Evolutionary conservation across 257 asterid species (phyloP).

Genomic region (Primulina eburnea): DNA sequence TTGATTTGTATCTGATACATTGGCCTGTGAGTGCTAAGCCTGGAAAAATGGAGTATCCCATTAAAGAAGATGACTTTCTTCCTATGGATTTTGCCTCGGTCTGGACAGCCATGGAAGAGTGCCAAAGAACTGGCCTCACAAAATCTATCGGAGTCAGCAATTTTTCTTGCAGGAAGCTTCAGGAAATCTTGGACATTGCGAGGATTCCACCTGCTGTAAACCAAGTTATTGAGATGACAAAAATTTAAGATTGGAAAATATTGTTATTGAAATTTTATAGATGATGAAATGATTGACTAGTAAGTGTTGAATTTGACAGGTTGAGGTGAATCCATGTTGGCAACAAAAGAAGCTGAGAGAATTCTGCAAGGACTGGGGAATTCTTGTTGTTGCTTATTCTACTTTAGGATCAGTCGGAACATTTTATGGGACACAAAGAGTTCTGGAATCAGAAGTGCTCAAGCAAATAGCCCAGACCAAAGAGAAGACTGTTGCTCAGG

Average conservation of each 20-base stretch:
- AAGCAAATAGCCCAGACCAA: conserved; percentile 45
- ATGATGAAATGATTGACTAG: not conserved
- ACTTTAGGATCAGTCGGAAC: conserved; percentile 54
- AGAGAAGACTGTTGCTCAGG: conserved; percentile 65
- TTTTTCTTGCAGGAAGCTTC: conserved; percentile 39
- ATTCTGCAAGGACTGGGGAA: conserved; percentile 51
- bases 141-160: conserved; percentile 49
- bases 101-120: conserved; percentile 50
- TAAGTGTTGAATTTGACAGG: conserved; percentile 35
- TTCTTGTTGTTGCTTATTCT: conserved; percentile 52
- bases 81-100: conserved; percentile 33
- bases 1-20: conserved; percentile 46
- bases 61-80: conserved; percentile 33
- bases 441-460: conserved; percentile 50
- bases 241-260: not conserved
- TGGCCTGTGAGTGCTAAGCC: conserved; percentile 46
- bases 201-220: conserved; percentile 63
- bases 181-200: conserved; percentile 29
- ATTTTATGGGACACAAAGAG: conserved; percentile 53
- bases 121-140: conserved; percentile 36
- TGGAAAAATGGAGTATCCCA: conserved; percentile 34
- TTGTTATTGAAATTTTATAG: not conserved
- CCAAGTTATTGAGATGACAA: conserved; percentile 37
- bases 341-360: conserved; percentile 63
- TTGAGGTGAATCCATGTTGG: conserved; percentile 79